phyloP scores from a whole-genome alignment of 352 stramenopile species.

The Thalassiosira sp. region DNA sequence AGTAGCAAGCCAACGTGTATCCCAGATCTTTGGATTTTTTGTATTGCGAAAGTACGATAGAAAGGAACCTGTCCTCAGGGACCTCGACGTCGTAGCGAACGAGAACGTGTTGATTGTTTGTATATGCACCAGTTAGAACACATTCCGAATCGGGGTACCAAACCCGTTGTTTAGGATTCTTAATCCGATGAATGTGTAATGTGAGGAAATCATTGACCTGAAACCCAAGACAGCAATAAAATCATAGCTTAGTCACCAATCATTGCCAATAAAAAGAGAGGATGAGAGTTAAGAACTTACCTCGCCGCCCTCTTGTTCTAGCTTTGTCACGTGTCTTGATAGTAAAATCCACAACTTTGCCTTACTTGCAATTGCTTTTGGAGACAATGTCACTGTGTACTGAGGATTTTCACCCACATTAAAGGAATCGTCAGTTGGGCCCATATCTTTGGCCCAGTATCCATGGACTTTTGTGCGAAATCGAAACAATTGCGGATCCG shows the following conservation, averaged over 20 bases:
- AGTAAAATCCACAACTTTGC: slow-evolving; percentile 89
- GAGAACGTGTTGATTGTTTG: slow-evolving; percentile 77
- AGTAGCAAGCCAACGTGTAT: slow-evolving; percentile 77
- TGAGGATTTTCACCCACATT: slow-evolving; percentile 93
- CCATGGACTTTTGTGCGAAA: slow-evolving; percentile 88
- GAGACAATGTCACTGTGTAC: slow-evolving; percentile 87
- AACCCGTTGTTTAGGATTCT: slow-evolving; percentile 51
- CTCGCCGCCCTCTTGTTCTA: slow-evolving; percentile 75
- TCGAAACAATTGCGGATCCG: slow-evolving; percentile 88
- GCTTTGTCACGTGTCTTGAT: slow-evolving; percentile 89
- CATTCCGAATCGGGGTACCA: slow-evolving; percentile 67
- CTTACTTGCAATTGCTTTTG: slow-evolving; percentile 59
- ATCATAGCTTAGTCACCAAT: slow-evolving; percentile 5
- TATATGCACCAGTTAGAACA: slow-evolving; percentile 68
- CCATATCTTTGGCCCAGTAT: slow-evolving; percentile 78
- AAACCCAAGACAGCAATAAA: neutral
- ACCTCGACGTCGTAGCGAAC: slow-evolving; percentile 65
- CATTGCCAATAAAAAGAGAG: neutral
- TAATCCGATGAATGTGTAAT: slow-evolving; percentile 65
- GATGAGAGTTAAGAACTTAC: slow-evolving; percentile 21
- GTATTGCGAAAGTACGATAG: slow-evolving; percentile 77
- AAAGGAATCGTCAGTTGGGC: slow-evolving; percentile 88
- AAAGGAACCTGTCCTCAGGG: slow-evolving; percentile 61
- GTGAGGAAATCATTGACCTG: slow-evolving; percentile 65
- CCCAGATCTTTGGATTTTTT: slow-evolving; percentile 70